Base-by-base conservation (phyloP, 495 filamentous ascomycete genomes). In the Neurospora sp. region DNA sequence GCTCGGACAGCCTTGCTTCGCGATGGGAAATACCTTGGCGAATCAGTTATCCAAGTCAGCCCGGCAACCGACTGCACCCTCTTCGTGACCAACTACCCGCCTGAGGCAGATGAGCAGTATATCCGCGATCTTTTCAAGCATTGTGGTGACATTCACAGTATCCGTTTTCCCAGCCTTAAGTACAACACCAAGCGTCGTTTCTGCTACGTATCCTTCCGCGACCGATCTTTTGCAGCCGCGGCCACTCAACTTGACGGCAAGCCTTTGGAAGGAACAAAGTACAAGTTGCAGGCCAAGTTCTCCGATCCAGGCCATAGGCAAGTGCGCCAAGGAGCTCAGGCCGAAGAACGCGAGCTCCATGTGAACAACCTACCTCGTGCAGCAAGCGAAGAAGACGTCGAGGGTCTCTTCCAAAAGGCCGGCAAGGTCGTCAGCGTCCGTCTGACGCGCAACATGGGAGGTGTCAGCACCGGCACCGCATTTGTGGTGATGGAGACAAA, bases 151-250 rank as follows among this genome's bases (percentile, higher is more conserved):
- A 90, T 99, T 72, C 84, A 94, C 71, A 92, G 91, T 77, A 85
- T 99, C 71, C 92, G 96, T 14, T 95, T 95, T 79, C 96, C 96
- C 8, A 96, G 92, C 48, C 88, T 99, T 66, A 95, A 95, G 81
- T 94, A 86, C 79, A 92, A 97, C 76, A 92, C 91, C 7, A 89
- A 91, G 76, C 92, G 96, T 39, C 90, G 95, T 6, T 99, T 99
- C 83, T 97, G 93, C 81, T 99, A 99, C 79, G 86, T 97, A 9
- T 92, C 96, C 66, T 98, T 97, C 80, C 85, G 89, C 46, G 89
- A 88, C 41, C 79, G 88, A 3, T 85, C 84, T 5, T 86, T 88
- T 31, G 92, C 93, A 1, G 84, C 87, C 27, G 86, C 86, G 39
- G 93, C 94, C 3, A 92, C 89, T 1, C 82, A 88, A 39, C 83